phyloP scores from a whole-genome alignment of 345 rosid species.

The Rhizophora apiculata region DNA sequence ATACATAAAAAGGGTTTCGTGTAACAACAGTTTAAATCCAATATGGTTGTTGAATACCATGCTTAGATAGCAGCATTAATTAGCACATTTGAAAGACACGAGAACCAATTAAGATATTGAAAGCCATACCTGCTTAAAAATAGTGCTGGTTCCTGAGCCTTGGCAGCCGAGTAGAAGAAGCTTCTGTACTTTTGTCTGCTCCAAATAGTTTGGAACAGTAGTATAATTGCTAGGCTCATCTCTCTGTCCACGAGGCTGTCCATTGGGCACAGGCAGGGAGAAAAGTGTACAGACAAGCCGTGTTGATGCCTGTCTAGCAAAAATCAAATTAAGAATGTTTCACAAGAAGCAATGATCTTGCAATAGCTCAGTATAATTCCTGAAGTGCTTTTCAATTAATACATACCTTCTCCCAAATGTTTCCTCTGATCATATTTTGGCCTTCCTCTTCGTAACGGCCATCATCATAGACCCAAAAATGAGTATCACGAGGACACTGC shows the following conservation, averaged over 20 bases:
- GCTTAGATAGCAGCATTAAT: too few relatives aligned
- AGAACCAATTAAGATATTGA: slow-evolving; percentile 1
- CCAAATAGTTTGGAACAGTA: slow-evolving; percentile 75
- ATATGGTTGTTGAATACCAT: too few relatives aligned
- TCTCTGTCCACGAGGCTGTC: slow-evolving; percentile 60
- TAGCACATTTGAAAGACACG: background rate
- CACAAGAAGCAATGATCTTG: slow-evolving; percentile 8
- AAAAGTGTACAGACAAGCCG: slow-evolving; percentile 74
- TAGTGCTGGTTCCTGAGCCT: slow-evolving; percentile 96
- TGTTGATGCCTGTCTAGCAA: slow-evolving; percentile 79
- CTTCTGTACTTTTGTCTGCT: slow-evolving; percentile 74
- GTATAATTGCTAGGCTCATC: slow-evolving; percentile 75
- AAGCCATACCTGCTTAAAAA: slow-evolving; percentile 83
- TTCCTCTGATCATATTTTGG: slow-evolving; percentile 75
- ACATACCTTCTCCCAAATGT: slow-evolving; percentile 78
- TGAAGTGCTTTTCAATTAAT: background rate
- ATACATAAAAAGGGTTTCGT: too few relatives aligned
- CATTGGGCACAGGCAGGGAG: slow-evolving; percentile 84
- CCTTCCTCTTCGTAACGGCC: slow-evolving; percentile 89
- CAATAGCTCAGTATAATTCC: background rate
- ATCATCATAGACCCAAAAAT: slow-evolving; percentile 85
- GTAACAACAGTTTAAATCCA: too few relatives aligned
- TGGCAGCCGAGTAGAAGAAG: slow-evolving; percentile 75
- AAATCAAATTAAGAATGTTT: slow-evolving; percentile 24
- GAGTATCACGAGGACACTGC: slow-evolving; percentile 80